Evolutionary conservation across 1,284 basidiomycete species (phyloP).

Genomic region (Apiotrichum montevideense): DNA sequence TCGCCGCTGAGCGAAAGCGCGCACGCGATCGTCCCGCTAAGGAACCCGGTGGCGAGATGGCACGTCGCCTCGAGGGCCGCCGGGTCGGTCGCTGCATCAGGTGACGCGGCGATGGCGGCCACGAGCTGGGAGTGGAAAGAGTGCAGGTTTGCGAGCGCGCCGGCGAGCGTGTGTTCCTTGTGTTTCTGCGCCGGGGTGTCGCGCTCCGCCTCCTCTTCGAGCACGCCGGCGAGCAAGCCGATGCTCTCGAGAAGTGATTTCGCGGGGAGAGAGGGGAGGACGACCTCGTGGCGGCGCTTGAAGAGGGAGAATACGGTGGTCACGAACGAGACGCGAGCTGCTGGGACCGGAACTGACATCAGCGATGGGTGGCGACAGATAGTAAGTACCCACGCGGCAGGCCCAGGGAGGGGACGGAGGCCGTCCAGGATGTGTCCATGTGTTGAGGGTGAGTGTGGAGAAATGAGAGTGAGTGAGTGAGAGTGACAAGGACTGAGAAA

Average conservation of each 20-base stretch:
- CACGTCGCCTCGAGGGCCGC: background rate
- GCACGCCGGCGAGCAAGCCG: background rate
- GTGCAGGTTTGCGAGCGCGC: background rate
- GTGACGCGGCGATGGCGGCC: background rate
- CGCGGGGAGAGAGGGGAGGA: background rate
- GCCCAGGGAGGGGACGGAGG: background rate
- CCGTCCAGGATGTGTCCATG: slow-evolving; percentile 2
- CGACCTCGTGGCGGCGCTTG: background rate
- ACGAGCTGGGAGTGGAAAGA: background rate
- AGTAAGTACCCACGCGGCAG: no score
- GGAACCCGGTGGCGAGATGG: background rate
- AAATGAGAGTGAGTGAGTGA: no score
- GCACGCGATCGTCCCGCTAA: background rate
- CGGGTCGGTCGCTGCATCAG: background rate
- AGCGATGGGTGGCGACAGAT: background rate
- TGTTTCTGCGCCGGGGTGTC: background rate
- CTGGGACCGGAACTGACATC: background rate
- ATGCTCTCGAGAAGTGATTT: background rate
- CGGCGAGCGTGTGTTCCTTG: background rate
- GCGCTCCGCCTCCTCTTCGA: background rate
- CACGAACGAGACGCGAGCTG: no score
- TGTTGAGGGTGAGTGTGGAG: no score
- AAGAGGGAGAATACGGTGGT: background rate
- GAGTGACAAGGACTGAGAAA: no score
- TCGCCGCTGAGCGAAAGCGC: background rate